Conservation (phyloP, 768 basidiomycete genomes). For the Pleurotus pulmonarius region DNA sequence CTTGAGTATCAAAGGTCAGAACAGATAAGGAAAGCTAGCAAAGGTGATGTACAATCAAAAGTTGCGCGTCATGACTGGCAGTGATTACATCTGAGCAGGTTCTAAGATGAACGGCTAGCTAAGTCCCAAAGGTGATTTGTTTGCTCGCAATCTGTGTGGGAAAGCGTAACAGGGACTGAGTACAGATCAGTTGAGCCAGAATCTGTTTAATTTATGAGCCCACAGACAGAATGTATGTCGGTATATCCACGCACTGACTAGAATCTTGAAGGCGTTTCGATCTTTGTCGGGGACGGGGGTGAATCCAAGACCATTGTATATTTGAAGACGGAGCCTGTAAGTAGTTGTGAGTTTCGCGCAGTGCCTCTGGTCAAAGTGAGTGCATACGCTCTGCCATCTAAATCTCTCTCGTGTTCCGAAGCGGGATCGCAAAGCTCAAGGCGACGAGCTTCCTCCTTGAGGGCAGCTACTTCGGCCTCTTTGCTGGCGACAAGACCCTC, state of each 20-base stretch:
- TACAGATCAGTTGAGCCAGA: not conserved
- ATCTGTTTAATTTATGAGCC: not conserved
- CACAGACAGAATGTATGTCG: not conserved
- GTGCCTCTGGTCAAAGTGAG: no score
- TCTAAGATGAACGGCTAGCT: not conserved
- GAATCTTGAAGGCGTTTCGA: slow-evolving; percentile 52
- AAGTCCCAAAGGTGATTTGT: slow-evolving; percentile 3
- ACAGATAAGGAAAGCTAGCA: no score
- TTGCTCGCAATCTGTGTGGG: not conserved
- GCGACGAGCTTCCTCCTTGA: slow-evolving; percentile 60
- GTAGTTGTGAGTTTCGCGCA: not conserved
- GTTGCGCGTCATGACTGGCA: no score
- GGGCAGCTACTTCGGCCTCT: slow-evolving; percentile 63
- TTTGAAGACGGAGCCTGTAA: slow-evolving; percentile 57
- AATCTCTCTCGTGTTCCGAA: slow-evolving; percentile 61
- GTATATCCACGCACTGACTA: slow-evolving; percentile 53
- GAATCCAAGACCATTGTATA: slow-evolving; percentile 73
- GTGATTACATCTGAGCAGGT: no score
- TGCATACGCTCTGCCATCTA: slow-evolving; percentile 67
- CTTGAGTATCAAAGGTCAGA: no score
- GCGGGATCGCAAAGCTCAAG: slow-evolving; percentile 73
- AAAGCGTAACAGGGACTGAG: not conserved
- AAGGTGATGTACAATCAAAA: no score
- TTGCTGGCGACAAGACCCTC: slow-evolving; percentile 63
- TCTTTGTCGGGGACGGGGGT: slow-evolving; percentile 57